Evolutionary conservation across 75 land plant species (phyloP).

Genomic region (Sequoiadendron giganteum): DNA sequence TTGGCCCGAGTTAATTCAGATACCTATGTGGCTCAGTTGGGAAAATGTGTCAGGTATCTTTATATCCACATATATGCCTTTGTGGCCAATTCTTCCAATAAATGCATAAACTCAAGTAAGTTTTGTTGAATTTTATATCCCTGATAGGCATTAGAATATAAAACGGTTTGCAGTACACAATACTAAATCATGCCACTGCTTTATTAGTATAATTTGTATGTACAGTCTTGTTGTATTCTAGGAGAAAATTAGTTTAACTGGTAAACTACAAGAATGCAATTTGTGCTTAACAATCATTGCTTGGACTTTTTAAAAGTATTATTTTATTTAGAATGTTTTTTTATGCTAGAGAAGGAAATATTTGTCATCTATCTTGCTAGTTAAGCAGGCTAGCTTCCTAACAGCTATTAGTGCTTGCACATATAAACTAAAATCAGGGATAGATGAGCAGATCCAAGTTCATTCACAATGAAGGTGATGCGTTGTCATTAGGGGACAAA

Average conservation of each 20-base stretch:
- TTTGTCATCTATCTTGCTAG: neutral
- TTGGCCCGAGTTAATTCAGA: too few relatives aligned
- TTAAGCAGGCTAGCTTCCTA: neutral
- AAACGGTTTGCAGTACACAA: neutral
- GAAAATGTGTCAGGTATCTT: too few relatives aligned
- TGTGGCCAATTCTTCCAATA: too few relatives aligned
- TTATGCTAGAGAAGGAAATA: neutral
- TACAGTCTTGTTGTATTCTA: neutral
- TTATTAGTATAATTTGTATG: neutral
- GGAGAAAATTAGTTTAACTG: neutral
- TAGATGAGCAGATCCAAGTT: neutral
- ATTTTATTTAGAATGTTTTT: neutral
- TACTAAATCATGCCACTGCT: neutral
- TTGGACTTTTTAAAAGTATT: neutral
- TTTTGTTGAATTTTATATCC: too few relatives aligned
- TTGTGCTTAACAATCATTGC: neutral
- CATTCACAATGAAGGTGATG: neutral
- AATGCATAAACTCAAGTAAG: too few relatives aligned
- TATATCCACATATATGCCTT: too few relatives aligned
- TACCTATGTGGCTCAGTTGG: too few relatives aligned
- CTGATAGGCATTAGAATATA: too few relatives aligned
- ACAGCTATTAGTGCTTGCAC: neutral
- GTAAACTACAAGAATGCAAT: neutral
- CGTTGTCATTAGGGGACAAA: too few relatives aligned
- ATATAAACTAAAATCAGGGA: neutral